Conservation (phyloP, 306 rosid species). For the peach (Prunus persica) region DNA sequence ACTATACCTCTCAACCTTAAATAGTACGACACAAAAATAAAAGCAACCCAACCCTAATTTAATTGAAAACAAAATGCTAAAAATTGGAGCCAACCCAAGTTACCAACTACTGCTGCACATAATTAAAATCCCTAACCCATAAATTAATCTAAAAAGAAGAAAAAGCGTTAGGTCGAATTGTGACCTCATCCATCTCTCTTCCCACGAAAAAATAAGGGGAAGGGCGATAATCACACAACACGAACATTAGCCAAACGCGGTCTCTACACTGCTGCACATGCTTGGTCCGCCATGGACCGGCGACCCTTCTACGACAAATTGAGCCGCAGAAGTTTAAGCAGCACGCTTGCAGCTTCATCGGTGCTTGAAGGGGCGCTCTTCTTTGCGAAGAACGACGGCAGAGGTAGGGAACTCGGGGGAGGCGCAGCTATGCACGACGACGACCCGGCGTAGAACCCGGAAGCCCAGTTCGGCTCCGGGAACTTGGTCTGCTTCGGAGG, state of each 20-base stretch:
- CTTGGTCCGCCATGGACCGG: background rate
- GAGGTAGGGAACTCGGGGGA: constrained; percentile 59
- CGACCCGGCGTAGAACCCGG: constrained; percentile 44
- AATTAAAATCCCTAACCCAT: background rate
- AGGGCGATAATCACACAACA: constrained; percentile 21
- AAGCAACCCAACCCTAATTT: background rate
- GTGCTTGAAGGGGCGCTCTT: background rate
- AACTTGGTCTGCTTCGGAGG: background rate
- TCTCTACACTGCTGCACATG: background rate
- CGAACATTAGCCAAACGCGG: constrained; percentile 17
- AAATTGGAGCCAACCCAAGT: background rate
- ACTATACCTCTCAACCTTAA: background rate
- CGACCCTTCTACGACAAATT: constrained; percentile 7
- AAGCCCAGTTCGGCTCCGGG: background rate
- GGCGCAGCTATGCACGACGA: constrained; percentile 33
- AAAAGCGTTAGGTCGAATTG: background rate
- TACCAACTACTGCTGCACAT: background rate
- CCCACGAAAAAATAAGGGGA: constrained; percentile 42
- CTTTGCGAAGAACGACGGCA: constrained; percentile 45
- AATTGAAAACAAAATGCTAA: background rate
- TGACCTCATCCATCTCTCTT: background rate
- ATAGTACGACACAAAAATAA: background rate
- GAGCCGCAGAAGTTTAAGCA: constrained; percentile 34
- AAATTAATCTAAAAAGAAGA: background rate
- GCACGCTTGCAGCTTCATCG: constrained; percentile 33